Evolutionary conservation across 164 flowering plant species (phyloP).

Genomic region (Magnolia changhungtana): DNA sequence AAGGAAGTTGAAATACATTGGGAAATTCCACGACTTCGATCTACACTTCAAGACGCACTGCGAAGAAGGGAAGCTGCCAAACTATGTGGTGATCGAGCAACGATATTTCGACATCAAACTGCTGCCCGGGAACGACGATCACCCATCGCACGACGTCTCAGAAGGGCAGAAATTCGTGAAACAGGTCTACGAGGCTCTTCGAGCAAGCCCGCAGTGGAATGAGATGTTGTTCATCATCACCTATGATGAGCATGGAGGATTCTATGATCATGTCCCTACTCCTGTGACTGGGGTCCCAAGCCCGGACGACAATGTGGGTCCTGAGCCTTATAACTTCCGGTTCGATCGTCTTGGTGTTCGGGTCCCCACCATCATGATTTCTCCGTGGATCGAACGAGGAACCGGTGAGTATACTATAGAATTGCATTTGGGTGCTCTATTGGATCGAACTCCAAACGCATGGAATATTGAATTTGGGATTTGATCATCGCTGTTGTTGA

Average conservation of each 20-base stretch:
- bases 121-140: constrained; percentile 32
- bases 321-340: constrained; percentile 51
- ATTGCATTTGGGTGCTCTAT: too few relatives aligned
- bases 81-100: constrained; percentile 35
- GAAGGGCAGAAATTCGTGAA: constrained; percentile 35
- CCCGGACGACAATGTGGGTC: constrained; percentile 64
- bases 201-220: constrained; percentile 38
- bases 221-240: constrained; percentile 32
- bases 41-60: constrained; percentile 31
- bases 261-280: constrained; percentile 72
- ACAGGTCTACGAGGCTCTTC: constrained; percentile 31
- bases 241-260: constrained; percentile 38
- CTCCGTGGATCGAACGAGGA: constrained; percentile 84
- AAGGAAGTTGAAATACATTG: constrained; percentile 29
- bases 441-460: too few relatives aligned
- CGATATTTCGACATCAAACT: constrained; percentile 25
- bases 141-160: constrained; percentile 32
- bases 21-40: constrained; percentile 28
- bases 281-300: constrained; percentile 63
- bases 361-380: constrained; percentile 63
- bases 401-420: constrained; percentile 35
- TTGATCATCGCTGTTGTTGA: too few relatives aligned
- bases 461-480: too few relatives aligned
- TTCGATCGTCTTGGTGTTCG: constrained; percentile 78
- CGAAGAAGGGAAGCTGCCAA: constrained; percentile 30